Evolutionary conservation across 768 basidiomycete species (phyloP).

Genomic region (Lanmaoa pseudosensibilis): DNA sequence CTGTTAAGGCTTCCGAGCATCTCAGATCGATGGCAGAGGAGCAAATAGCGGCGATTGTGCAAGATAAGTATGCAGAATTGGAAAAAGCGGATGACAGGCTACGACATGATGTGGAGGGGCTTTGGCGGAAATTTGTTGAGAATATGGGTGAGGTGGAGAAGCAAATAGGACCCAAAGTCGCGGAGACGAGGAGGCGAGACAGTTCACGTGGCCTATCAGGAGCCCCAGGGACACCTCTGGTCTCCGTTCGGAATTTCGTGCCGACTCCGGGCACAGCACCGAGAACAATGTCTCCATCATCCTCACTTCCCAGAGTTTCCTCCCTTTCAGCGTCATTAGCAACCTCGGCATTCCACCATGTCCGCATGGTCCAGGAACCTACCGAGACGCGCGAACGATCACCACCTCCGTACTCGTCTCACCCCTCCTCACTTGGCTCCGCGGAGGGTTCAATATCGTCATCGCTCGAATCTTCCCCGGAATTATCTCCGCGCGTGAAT

Average conservation of each 20-base stretch:
- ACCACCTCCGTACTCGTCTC: constrained; percentile 38
- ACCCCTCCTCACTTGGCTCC: constrained; percentile 34
- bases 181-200: constrained; percentile 23
- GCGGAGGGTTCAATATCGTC: constrained; percentile 23
- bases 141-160: constrained; percentile 45
- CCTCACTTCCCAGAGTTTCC: constrained; percentile 48
- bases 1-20: constrained; percentile 52
- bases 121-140: constrained; percentile 63
- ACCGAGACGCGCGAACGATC: constrained; percentile 22
- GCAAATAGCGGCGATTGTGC: constrained; percentile 52
- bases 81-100: constrained; percentile 54
- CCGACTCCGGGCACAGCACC: constrained; percentile 43
- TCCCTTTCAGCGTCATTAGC: constrained; percentile 72
- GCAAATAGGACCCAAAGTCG: constrained; percentile 29
- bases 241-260: constrained; percentile 54
- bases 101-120: constrained; percentile 53
- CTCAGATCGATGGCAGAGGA: constrained; percentile 59
- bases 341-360: constrained; percentile 56
- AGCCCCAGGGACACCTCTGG: constrained; percentile 35
- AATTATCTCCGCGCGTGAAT: constrained; percentile 23
- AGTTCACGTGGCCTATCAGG: constrained; percentile 22
- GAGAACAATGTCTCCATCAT: constrained; percentile 38
- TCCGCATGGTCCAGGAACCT: constrained; percentile 35
- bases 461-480: constrained; percentile 16
- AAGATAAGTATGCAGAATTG: constrained; percentile 55